Percentiles rank a stretch among this genome's conserved stretches.
Evolutionary conservation across 2,329 filamentous ascomycete species (phyloP).

Genomic region (Helicocarpus griseus): DNA sequence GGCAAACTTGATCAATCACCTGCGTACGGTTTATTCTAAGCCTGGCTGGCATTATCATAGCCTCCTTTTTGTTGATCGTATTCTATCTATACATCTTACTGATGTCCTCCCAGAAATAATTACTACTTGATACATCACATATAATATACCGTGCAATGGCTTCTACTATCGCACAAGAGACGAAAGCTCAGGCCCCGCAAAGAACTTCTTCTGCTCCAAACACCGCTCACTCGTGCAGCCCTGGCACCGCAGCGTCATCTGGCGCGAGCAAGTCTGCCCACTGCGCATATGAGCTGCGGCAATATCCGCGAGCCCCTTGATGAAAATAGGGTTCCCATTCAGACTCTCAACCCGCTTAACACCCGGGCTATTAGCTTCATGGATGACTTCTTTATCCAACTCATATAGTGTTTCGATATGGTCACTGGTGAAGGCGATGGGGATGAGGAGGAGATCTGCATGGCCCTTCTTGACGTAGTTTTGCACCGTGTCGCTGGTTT

Average conservation of each 20-base stretch:
- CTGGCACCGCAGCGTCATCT: slow-evolving; percentile 87
- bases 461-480: slow-evolving; percentile 85
- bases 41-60: no score
- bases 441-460: slow-evolving; percentile 81
- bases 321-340: slow-evolving; percentile 86
- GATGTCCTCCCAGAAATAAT: no score
- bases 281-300: slow-evolving; percentile 69
- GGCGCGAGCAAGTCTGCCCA: slow-evolving; percentile 61
- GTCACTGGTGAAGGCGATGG: slow-evolving; percentile 96
- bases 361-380: slow-evolving; percentile 63
- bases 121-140: background rate
- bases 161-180: slow-evolving; percentile 24
- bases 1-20: no score
- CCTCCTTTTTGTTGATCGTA: no score
- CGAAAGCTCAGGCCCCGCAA: slow-evolving; percentile 36
- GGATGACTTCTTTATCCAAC: slow-evolving; percentile 88
- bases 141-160: no score
- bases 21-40: no score
- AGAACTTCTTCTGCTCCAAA: slow-evolving; percentile 60
- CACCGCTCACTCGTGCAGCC: slow-evolving; percentile 88
- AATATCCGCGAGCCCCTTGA: slow-evolving; percentile 77
- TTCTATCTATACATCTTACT: no score
- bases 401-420: slow-evolving; percentile 97
- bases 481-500: slow-evolving; percentile 80
- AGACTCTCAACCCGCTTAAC: slow-evolving; percentile 87